Percentiles rank a stretch among this genome's conserved stretches.
These are phyloP conservation scores for Pleurotus tuoliensis DNA, from an alignment of 768 basidiomycete species.

Conservation along the genomic window DNA sequence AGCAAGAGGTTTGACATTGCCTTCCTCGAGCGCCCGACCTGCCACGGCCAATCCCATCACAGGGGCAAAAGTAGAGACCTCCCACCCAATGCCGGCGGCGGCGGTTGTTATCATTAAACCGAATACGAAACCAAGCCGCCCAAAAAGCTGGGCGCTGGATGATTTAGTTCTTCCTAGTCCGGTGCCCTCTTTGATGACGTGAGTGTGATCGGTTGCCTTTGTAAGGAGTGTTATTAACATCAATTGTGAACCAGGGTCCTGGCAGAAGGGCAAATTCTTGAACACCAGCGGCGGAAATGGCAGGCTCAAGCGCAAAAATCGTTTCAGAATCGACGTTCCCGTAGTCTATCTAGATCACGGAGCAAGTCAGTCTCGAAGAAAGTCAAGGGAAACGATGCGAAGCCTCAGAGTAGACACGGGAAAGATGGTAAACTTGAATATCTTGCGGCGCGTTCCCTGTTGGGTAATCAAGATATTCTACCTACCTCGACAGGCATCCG, in stretches of 20 bases:
- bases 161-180: slow-evolving; percentile 58
- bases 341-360: slow-evolving; percentile 60
- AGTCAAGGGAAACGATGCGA: slow-evolving; percentile 16
- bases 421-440: slow-evolving; percentile 43
- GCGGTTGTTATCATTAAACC: too few relatives aligned
- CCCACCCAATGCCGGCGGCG: too few relatives aligned
- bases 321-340: slow-evolving; percentile 60
- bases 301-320: slow-evolving; percentile 58
- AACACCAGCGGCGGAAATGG: slow-evolving; percentile 66
- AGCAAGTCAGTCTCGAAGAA: slow-evolving; percentile 50
- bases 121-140: slow-evolving; percentile 30
- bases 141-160: slow-evolving; percentile 57
- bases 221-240: background rate
- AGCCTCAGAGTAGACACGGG: slow-evolving; percentile 19
- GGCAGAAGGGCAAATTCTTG: slow-evolving; percentile 56
- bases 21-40: background rate
- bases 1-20: slow-evolving; percentile 1
- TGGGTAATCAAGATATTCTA: slow-evolving; percentile 59
- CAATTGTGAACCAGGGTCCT: slow-evolving; percentile 47
- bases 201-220: slow-evolving; percentile 16
- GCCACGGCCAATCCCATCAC: background rate
- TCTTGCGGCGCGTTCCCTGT: slow-evolving; percentile 60
- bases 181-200: slow-evolving; percentile 54
- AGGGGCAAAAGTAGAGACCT: too few relatives aligned
- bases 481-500: slow-evolving; percentile 31